These are phyloP conservation scores for Shiraia bambusicola DNA, from an alignment of 2,329 filamentous ascomycete genomes.

Conservation along the genomic window DNA sequence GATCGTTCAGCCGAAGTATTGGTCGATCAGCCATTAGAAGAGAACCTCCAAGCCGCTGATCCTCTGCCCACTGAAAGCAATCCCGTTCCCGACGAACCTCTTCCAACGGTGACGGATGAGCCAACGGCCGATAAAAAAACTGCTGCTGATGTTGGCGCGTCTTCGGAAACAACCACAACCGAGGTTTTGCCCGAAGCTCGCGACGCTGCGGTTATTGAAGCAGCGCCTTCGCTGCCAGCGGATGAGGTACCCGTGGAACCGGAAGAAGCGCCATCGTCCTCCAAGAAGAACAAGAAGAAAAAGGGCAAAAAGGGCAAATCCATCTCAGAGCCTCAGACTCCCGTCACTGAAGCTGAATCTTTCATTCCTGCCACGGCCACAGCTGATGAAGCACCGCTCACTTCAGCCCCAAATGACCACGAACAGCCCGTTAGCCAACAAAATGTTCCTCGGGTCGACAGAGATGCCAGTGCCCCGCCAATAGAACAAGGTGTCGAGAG, in stretches of 20 bases:
- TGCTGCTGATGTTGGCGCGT: constrained; percentile 47
- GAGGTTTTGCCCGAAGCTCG: constrained; percentile 2
- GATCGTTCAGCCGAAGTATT: no score
- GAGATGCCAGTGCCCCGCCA: background rate
- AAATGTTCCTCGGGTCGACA: background rate
- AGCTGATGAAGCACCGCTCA: background rate
- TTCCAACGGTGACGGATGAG: constrained; percentile 32
- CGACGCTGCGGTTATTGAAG: constrained; percentile 2
- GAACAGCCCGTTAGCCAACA: background rate
- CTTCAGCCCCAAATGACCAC: background rate
- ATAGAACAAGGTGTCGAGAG: background rate
- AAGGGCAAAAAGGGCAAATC: constrained; percentile 29
- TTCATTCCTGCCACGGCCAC: background rate
- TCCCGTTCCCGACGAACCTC: background rate
- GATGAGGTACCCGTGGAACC: constrained; percentile 1
- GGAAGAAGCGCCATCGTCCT: constrained; percentile 5
- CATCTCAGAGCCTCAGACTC: constrained; percentile 21
- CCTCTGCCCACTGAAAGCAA: background rate
- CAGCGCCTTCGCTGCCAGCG: background rate
- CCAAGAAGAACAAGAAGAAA: constrained; percentile 35
- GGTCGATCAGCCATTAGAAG: no score
- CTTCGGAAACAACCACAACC: constrained; percentile 4
- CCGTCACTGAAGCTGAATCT: constrained; percentile 9
- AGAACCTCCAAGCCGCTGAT: background rate
- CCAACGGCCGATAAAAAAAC: constrained; percentile 57